Percentiles rank a stretch among this genome's conserved stretches.
phyloP scores from a whole-genome alignment of 257 asterid species.

The Solanum chaucha region DNA sequence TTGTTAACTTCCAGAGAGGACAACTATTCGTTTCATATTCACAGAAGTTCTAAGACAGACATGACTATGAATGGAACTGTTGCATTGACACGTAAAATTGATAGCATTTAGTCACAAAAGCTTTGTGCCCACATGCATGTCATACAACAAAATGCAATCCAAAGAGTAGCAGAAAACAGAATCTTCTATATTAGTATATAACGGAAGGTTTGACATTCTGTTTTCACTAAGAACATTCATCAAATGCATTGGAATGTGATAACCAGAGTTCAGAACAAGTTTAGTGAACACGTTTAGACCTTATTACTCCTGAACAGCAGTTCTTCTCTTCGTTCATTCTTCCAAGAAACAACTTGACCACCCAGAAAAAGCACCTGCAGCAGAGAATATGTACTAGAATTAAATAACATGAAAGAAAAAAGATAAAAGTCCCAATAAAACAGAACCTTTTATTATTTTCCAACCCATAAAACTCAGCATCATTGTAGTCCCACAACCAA shows the following conservation, averaged over 20 bases:
- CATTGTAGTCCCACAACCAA: neutral
- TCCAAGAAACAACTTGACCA: conserved; percentile 81
- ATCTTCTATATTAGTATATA: neutral
- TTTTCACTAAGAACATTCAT: neutral
- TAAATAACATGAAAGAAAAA: neutral
- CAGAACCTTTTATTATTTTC: neutral
- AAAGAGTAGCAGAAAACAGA: neutral
- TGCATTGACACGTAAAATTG: neutral
- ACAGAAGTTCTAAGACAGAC: neutral
- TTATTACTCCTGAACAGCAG: conserved; percentile 54
- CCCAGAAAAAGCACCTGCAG: conserved; percentile 63
- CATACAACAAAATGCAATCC: neutral
- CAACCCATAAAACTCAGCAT: neutral
- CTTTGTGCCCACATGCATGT: neutral
- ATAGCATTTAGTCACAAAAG: neutral
- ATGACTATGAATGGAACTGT: neutral
- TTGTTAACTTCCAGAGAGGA: neutral
- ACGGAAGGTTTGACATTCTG: neutral
- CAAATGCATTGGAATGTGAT: neutral
- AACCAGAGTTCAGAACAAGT: neutral
- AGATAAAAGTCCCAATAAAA: neutral
- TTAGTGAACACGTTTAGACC: conserved; percentile 26
- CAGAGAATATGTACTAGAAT: neutral
- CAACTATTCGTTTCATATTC: neutral
- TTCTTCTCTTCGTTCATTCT: conserved; percentile 70